A percentile compares a stretch with the other conserved stretches of the same genome.
Conservation (phyloP, 805 yeast species). For the Nakazawaea siamensis region DNA sequence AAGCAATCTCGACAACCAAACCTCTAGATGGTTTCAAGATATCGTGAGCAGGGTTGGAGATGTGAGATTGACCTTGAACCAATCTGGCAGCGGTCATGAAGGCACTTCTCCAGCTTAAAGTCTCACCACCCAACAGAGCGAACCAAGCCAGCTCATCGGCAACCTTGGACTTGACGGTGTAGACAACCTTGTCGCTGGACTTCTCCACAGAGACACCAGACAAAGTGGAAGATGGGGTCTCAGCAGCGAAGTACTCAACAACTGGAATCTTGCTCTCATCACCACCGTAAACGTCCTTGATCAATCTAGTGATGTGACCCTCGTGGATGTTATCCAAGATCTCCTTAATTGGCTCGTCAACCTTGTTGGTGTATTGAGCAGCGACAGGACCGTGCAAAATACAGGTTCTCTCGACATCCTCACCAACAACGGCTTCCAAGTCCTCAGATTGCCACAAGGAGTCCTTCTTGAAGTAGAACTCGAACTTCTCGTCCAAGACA, state of each 20-base stretch:
- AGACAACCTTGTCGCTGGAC: conserved; percentile 23
- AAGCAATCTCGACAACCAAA: conserved; percentile 50
- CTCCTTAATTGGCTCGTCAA: conserved; percentile 87
- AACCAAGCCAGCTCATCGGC: conserved; percentile 55
- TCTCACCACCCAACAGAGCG: conserved; percentile 68
- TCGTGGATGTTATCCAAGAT: conserved; percentile 85
- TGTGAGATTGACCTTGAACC: conserved; percentile 80
- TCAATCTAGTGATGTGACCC: conserved; percentile 70
- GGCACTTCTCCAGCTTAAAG: conserved; percentile 86
- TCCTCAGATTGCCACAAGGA: conserved; percentile 99
- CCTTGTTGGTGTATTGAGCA: conserved; percentile 79
- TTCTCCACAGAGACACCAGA: conserved; percentile 28
- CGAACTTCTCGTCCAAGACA: conserved; percentile 86
- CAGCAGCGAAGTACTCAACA: conserved; percentile 83
- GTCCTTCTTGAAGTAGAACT: conserved; percentile 95
- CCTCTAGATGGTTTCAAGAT: conserved; percentile 68
- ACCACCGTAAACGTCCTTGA: conserved; percentile 62
- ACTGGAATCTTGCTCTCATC: conserved; percentile 72
- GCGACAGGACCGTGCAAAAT: conserved; percentile 98
- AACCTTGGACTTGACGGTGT: conserved; percentile 28
- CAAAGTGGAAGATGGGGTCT: conserved; percentile 22
- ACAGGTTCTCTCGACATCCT: conserved; percentile 98
- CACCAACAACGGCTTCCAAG: conserved; percentile 89
- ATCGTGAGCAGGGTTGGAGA: conserved; percentile 69
- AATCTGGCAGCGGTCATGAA: conserved; percentile 70